Evolutionary conservation across 2,329 filamentous ascomycete genomes (phyloP).

Genomic region (Penicillium sp.): DNA sequence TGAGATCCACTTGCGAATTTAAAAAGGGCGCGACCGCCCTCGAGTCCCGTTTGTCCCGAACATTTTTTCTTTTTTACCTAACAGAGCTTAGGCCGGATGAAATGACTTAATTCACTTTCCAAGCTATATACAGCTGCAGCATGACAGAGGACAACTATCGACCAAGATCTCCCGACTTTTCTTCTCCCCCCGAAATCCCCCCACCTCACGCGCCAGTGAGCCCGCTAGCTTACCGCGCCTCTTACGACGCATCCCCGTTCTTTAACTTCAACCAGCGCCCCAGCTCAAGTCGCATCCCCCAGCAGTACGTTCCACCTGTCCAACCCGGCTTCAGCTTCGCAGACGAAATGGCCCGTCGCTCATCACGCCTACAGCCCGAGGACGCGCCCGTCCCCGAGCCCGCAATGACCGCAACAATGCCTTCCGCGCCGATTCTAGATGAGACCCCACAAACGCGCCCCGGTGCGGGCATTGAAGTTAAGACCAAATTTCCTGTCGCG

Average conservation of each 20-base stretch:
- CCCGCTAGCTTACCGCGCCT: slow-evolving; percentile 40
- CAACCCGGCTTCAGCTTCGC: slow-evolving; percentile 16
- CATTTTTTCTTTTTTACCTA: slow-evolving; percentile 6
- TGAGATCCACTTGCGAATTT: slow-evolving; percentile 26
- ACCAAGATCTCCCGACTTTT: slow-evolving; percentile 53
- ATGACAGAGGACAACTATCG: slow-evolving; percentile 50
- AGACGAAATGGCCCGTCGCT: slow-evolving; percentile 45
- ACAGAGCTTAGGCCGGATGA: slow-evolving; percentile 19
- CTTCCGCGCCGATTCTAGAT: slow-evolving; percentile 25
- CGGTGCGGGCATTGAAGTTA: slow-evolving; percentile 67
- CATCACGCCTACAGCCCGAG: slow-evolving; percentile 37
- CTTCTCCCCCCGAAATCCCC: slow-evolving; percentile 40
- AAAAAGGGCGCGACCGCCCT: slow-evolving; percentile 36
- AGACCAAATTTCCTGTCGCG: slow-evolving; percentile 94
- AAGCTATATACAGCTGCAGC: slow-evolving; percentile 23
- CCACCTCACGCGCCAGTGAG: slow-evolving; percentile 33
- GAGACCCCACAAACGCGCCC: slow-evolving; percentile 27
- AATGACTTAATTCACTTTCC: slow-evolving; percentile 3
- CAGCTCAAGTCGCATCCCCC: slow-evolving; percentile 29
- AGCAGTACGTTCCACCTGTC: slow-evolving; percentile 39
- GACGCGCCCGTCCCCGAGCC: slow-evolving; percentile 27
- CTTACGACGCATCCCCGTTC: slow-evolving; percentile 49
- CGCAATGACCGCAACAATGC: slow-evolving; percentile 4
- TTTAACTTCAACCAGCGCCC: slow-evolving; percentile 40
- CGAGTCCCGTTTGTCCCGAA: neutral